These are phyloP conservation scores for Amanita rubescens DNA, from an alignment of 768 basidiomycete species.

Conservation along the genomic window DNA sequence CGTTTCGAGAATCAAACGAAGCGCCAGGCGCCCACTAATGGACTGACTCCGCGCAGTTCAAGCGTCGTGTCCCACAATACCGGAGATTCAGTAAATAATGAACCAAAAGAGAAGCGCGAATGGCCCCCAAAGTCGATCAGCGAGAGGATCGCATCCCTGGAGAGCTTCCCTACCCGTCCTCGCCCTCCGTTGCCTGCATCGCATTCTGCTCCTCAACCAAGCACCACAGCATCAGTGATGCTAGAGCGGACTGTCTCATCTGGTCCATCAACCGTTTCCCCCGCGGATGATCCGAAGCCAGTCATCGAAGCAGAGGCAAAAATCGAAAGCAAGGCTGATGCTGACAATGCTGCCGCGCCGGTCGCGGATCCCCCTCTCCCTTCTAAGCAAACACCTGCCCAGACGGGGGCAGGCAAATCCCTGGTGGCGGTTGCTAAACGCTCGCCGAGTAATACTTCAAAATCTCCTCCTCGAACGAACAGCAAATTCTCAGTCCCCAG, in stretches of 20 bases:
- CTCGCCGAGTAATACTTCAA: constrained; percentile 1
- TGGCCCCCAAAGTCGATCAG: constrained; percentile 54
- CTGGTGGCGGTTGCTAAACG: not conserved
- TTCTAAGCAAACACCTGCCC: constrained; percentile 10
- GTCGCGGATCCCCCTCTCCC: constrained; percentile 15
- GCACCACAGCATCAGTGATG: not conserved
- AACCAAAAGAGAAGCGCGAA: constrained; percentile 64
- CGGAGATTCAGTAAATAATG: constrained; percentile 59
- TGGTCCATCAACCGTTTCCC: not conserved
- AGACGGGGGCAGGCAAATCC: not conserved
- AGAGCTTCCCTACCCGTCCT: constrained; percentile 23
- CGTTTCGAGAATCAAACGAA: constrained; percentile 81
- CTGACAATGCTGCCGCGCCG: constrained; percentile 18
- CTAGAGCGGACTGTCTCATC: not conserved
- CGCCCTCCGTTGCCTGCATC: constrained; percentile 27
- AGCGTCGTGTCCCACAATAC: constrained; percentile 60
- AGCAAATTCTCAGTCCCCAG: not conserved
- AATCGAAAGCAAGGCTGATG: constrained; percentile 11
- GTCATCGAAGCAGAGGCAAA: not conserved
- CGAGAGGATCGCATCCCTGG: constrained; percentile 7
- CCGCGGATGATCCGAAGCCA: not conserved
- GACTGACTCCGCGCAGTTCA: constrained; percentile 47
- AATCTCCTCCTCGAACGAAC: constrained; percentile 11
- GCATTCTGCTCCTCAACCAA: constrained; percentile 17
- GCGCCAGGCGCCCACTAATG: constrained; percentile 38